These are phyloP conservation scores for Penicillium occitanis DNA, from an alignment of 2,329 filamentous ascomycete species.

Conservation along the genomic window DNA sequence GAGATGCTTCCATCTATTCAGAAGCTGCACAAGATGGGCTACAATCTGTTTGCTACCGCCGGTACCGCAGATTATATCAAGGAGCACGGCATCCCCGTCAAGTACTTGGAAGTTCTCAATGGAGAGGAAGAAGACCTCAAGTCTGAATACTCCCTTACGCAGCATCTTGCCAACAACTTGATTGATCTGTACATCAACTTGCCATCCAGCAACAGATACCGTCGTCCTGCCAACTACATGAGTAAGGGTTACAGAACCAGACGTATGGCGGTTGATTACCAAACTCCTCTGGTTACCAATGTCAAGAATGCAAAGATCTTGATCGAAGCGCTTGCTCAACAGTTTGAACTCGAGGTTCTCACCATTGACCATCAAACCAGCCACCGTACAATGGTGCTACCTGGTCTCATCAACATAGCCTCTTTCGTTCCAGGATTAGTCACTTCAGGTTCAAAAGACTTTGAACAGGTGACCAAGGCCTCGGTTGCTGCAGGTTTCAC, in stretches of 20 bases:
- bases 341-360: slow-evolving; percentile 80
- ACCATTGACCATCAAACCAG: slow-evolving; percentile 91
- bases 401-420: slow-evolving; percentile 75
- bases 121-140: slow-evolving; percentile 80
- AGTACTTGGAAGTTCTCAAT: slow-evolving; percentile 85
- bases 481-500: slow-evolving; percentile 74
- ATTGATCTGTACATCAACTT: slow-evolving; percentile 99
- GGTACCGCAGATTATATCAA: slow-evolving; percentile 96
- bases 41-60: slow-evolving; percentile 92
- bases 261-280: slow-evolving; percentile 97
- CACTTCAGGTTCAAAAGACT: slow-evolving; percentile 63
- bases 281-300: slow-evolving; percentile 95
- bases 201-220: slow-evolving; percentile 97
- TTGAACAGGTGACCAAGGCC: slow-evolving; percentile 68
- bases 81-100: slow-evolving; percentile 86
- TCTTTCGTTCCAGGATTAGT: slow-evolving; percentile 75
- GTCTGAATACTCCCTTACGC: slow-evolving; percentile 93
- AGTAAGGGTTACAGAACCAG: slow-evolving; percentile 95
- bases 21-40: slow-evolving; percentile 86
- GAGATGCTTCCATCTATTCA: slow-evolving; percentile 93
- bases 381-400: slow-evolving; percentile 70
- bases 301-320: slow-evolving; percentile 99
- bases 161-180: slow-evolving; percentile 95
- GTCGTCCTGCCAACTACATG: slow-evolving; percentile 96
- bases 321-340: slow-evolving; percentile 86